A percentile compares a stretch with the other conserved stretches of the same genome.
phyloP scores from a whole-genome alignment of 208 protist genomes.

The Leishmania arabica region DNA sequence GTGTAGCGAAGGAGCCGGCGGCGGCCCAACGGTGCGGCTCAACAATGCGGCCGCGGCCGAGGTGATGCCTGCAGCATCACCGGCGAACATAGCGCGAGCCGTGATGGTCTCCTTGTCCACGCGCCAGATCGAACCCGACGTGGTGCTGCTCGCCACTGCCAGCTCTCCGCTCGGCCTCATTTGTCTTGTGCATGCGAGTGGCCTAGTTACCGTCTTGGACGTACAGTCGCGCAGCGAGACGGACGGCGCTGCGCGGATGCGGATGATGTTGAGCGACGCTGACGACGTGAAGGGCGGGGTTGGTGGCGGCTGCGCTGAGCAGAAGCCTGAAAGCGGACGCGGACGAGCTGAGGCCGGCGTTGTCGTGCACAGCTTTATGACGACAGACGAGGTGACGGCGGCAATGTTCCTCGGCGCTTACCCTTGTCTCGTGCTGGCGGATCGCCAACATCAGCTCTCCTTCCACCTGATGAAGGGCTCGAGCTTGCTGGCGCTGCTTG shows the following conservation, averaged over 20 bases:
- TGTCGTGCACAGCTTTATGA: conserved; percentile 58
- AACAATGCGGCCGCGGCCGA: not conserved
- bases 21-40: not conserved
- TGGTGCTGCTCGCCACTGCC: conserved; percentile 66
- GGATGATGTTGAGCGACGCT: not conserved
- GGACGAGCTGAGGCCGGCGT: conserved; percentile 25
- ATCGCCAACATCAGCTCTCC: conserved; percentile 45
- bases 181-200: conserved; percentile 78
- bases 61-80: not conserved
- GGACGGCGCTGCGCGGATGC: not conserved
- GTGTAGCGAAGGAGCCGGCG: conserved; percentile 1
- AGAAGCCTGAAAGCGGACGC: conserved; percentile 3
- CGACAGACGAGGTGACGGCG: conserved; percentile 59
- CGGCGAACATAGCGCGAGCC: not conserved
- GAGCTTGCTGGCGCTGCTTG: conserved; percentile 50
- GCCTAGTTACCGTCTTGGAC: conserved; percentile 62
- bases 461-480: conserved; percentile 73
- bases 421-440: conserved; percentile 72
- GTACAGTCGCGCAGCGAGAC: conserved; percentile 27
- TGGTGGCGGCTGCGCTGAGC: not conserved
- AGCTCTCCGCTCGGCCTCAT: conserved; percentile 58
- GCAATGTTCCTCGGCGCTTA: conserved; percentile 71
- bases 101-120: conserved; percentile 3
- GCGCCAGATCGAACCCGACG: conserved; percentile 61
- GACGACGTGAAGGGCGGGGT: not conserved